These are phyloP conservation scores for Amanita inopinata DNA, from an alignment of 768 basidiomycete species.

Conservation along the genomic window DNA sequence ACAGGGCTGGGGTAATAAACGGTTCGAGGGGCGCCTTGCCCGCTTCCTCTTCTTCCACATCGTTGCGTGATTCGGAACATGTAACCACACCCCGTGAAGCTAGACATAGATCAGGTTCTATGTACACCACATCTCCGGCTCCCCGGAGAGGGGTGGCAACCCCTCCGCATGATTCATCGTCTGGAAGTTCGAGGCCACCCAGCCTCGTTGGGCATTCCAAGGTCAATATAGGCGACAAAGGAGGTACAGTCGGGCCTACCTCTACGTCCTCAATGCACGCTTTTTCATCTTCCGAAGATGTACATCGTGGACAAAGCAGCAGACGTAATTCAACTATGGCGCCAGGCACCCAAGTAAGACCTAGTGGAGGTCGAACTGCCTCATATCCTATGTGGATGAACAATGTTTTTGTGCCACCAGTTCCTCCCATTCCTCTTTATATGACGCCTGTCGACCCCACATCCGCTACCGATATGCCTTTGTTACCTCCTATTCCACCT, in stretches of 20 bases:
- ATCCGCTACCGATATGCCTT: slow-evolving; percentile 50
- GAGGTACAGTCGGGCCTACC: slow-evolving; percentile 35
- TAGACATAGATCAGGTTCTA: slow-evolving; percentile 27
- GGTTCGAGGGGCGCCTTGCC: slow-evolving; percentile 19
- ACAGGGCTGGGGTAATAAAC: slow-evolving; percentile 35
- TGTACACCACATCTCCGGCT: slow-evolving; percentile 25
- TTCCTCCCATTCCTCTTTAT: slow-evolving; percentile 28
- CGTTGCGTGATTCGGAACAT: slow-evolving; percentile 33
- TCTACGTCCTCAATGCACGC: slow-evolving; percentile 46
- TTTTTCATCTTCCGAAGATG: slow-evolving; percentile 47
- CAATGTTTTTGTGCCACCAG: slow-evolving; percentile 27
- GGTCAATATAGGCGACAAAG: slow-evolving; percentile 19
- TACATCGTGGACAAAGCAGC: slow-evolving; percentile 29
- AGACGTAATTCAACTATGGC: slow-evolving; percentile 30
- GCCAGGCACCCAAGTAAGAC: slow-evolving; percentile 18
- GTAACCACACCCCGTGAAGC: slow-evolving; percentile 26
- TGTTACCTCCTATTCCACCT: slow-evolving; percentile 64
- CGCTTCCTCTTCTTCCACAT: slow-evolving; percentile 27
- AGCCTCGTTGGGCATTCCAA: slow-evolving; percentile 28
- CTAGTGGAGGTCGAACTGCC: slow-evolving; percentile 19
- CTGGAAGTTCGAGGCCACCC: slow-evolving; percentile 41
- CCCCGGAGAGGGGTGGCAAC: slow-evolving; percentile 40
- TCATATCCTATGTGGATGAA: slow-evolving; percentile 33
- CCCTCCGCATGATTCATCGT: slow-evolving; percentile 35
- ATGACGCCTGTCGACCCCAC: slow-evolving; percentile 12